Base-by-base conservation (phyloP, 1,139 yeast species). In the Hyphopichia fennica region DNA sequence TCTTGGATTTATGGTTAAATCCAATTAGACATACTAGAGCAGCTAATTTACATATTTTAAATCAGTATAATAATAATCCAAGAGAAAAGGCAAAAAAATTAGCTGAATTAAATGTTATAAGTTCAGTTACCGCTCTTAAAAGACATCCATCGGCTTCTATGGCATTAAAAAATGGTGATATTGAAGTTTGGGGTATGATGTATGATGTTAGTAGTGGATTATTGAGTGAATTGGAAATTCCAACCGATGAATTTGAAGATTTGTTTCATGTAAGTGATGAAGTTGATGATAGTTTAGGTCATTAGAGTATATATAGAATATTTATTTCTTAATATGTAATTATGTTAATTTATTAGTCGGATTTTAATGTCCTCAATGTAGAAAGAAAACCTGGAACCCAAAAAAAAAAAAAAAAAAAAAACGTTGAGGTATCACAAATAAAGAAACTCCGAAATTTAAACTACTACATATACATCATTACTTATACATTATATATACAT, bases 121-220 rank as follows among this genome's bases (percentile, higher is more conserved):
- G 79, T 30, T 77, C 82, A 1, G 81, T 79, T 4, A 66, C 72
- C 40, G 79, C 78, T 2, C 66, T 87, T 46, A 77, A 79, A 49
- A 76, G 89, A 53, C 88, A 85, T 55, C 87, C 88, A 28, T 80
- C 86, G 43, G 96, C 95, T 28, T 76, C 81, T 46, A 74, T 76
- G 45, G 96, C 96, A 9, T 67, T 85, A 49, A 75, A 76, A 46
- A 74, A 72, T 46, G 82, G 87, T n/a, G 82, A 84, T n/a, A 74
- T 93, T 39, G 87, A 88, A 63, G 87, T 93, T 34, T 84, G 90
- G 78, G 98, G 97, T 1, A 67, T 91, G 64, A 79, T 93, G 50
- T 93, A 91, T 66, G 90, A 91, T 58, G 96, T 90, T 35, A 81
- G 79, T 32, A 75, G 87, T 9, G 99, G 98, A 18, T 72, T 76